phyloP scores from a whole-genome alignment of 768 basidiomycete genomes.

The Trametes cubensis region DNA sequence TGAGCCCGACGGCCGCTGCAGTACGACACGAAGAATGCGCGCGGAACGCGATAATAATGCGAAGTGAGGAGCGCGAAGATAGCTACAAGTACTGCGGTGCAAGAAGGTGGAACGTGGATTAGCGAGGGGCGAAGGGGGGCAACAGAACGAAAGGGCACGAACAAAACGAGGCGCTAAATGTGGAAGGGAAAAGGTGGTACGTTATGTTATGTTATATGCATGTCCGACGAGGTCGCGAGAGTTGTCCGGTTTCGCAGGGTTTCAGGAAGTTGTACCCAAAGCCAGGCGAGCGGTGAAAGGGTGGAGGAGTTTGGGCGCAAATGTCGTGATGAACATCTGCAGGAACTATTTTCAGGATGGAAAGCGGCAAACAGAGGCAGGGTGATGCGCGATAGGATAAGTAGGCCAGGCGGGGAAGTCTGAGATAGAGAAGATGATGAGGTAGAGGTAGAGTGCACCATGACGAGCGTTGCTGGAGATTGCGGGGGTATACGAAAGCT shows the following conservation, averaged over 20 bases:
- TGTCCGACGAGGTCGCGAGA: neutral
- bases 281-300: neutral
- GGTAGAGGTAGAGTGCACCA: constrained; percentile 19
- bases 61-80: neutral
- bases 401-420: constrained; percentile 2
- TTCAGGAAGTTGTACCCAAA: neutral
- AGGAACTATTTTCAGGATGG: constrained; percentile 3
- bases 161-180: neutral
- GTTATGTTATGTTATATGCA: neutral
- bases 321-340: constrained; percentile 6
- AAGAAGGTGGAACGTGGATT: neutral
- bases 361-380: neutral
- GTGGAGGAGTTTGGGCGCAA: neutral
- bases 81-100: neutral
- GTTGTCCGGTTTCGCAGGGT: neutral
- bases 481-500: constrained; percentile 28
- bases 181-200: neutral
- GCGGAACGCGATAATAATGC: too few species aligned
- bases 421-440: neutral
- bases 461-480: constrained; percentile 22
- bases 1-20: too few species aligned
- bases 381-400: neutral
- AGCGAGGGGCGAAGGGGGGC: neutral
- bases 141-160: neutral
- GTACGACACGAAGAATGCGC: too few species aligned